Evolutionary conservation across 768 basidiomycete genomes (phyloP), one percentile per base, ranked within the genome.

Genomic region (Tulasnella calospora): DNA sequence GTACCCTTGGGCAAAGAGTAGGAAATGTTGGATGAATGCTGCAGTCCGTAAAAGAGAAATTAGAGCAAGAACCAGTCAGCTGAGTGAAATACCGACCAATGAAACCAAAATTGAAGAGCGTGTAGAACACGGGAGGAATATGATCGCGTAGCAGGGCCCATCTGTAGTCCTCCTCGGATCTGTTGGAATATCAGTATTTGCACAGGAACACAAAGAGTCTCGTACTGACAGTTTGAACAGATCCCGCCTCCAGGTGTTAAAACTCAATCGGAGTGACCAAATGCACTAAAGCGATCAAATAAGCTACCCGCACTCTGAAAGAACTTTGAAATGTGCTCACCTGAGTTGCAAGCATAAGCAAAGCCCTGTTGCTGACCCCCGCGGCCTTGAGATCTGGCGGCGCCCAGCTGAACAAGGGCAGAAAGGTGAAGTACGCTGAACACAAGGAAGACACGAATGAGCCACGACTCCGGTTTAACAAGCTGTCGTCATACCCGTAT

Each of bases 101-200:
- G 85, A 95, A 95, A 17, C 87, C 87, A 19, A 94, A 84, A 84
- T 91, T 91, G 40, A 88, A 75, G n/a, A 92, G 79, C 80, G 90
- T 88, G 85, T 92, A 92, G 12, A 89, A 80, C 84, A 86, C 86
- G 1, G 83, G 74, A 19, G 90, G 88, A 4, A 92, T 82, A 71
- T 90, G 87, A 55, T 85, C 83, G 57, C 96, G 90, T 19, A 98
- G 87, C 47, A 95, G 85, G 1, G 86, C 89, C 94, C 96, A 98
- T 36, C 97, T 92, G 82, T 98, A 98, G 83, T 98, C 96, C 84
- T 97, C 95, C 35, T 93, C 94, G 36, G 88, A 87, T 9, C 92
- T 94, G 78, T 36, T 36, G n/a, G 61, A 73, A 36, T 67, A 79
- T 35, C 15, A 76, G 78, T 15, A 71, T 40, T 41, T 55, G 40